Percentiles rank a stretch among this genome's conserved stretches.
phyloP scores from a whole-genome alignment of 1,139 yeast genomes.

The Kurtzmaniella quercitrusa region DNA sequence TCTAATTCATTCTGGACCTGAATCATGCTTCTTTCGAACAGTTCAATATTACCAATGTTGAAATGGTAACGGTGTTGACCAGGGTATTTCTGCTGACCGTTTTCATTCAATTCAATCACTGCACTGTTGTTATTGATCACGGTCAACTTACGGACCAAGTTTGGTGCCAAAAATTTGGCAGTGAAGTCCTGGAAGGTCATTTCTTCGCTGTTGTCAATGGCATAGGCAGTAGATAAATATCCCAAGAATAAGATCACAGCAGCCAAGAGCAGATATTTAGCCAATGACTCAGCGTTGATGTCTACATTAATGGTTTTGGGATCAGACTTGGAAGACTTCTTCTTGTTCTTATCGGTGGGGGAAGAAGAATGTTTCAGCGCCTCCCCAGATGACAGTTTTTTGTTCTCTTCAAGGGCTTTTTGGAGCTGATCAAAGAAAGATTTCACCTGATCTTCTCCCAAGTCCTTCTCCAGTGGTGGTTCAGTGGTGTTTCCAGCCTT shows the following conservation, averaged over 20 bases:
- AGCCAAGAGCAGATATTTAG: constrained; percentile 2
- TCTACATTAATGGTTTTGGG: constrained; percentile 4
- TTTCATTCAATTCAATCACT: constrained; percentile 34
- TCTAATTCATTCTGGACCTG: constrained; percentile 67
- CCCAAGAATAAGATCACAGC: constrained; percentile 1
- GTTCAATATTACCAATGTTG: constrained; percentile 86
- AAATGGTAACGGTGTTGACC: constrained; percentile 37
- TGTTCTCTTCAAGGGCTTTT: background rate
- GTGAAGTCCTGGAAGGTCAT: constrained; percentile 45
- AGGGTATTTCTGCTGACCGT: constrained; percentile 27
- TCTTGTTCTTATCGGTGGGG: background rate
- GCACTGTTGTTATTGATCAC: constrained; percentile 40
- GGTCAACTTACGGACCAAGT: constrained; percentile 31
- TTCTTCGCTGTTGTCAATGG: constrained; percentile 24
- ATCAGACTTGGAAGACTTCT: constrained; percentile 1
- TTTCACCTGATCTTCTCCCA: background rate
- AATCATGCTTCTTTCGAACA: constrained; percentile 82
- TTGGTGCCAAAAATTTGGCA: constrained; percentile 35
- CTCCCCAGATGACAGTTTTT: background rate
- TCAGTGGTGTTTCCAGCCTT: background rate
- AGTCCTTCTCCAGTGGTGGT: background rate
- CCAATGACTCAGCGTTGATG: constrained; percentile 2
- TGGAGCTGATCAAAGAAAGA: background rate
- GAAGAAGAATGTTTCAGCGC: background rate
- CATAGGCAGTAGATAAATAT: constrained; percentile 5